Percentiles rank a stretch among this genome's conserved stretches.
Conservation (phyloP, 768 basidiomycete species). For the Nevesoporus exiguus region DNA sequence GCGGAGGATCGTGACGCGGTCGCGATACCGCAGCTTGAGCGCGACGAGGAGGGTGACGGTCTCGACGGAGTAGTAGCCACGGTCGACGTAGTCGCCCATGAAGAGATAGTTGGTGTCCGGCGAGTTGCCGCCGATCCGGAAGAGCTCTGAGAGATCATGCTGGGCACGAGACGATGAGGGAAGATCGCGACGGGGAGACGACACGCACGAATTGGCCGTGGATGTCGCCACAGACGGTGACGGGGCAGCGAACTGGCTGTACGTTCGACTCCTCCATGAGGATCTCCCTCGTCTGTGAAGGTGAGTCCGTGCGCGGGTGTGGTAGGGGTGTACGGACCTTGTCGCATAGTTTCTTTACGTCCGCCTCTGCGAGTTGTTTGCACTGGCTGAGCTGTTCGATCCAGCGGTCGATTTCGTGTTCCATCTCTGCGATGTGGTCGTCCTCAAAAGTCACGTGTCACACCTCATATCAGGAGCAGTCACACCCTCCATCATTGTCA, state of each 20-base stretch:
- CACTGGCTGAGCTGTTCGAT: slow-evolving; percentile 95
- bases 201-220: slow-evolving; percentile 98
- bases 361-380: slow-evolving; percentile 92
- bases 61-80: slow-evolving; percentile 99
- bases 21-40: slow-evolving; percentile 95
- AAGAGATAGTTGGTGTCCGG: slow-evolving; percentile 99
- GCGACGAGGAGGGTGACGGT: slow-evolving; percentile 97
- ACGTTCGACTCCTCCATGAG: slow-evolving; percentile 99
- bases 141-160: slow-evolving; percentile 99
- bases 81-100: slow-evolving; percentile 99
- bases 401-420: slow-evolving; percentile 90
- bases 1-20: slow-evolving; percentile 95
- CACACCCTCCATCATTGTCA: slow-evolving; percentile 28
- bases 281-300: slow-evolving; percentile 87
- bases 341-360: slow-evolving; percentile 98
- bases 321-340: slow-evolving; percentile 56
- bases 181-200: slow-evolving; percentile 18
- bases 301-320: slow-evolving; percentile 15
- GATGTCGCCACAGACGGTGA: slow-evolving; percentile 99
- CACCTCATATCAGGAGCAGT: slow-evolving; percentile 22
- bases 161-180: slow-evolving; percentile 37
- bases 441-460: slow-evolving; percentile 28
- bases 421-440: slow-evolving; percentile 37
- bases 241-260: slow-evolving; percentile 96
- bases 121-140: slow-evolving; percentile 97